Evolutionary conservation across 257 asterid genomes (phyloP), one percentile per base, ranked within the genome.

Genomic region (Solanum piurae): DNA sequence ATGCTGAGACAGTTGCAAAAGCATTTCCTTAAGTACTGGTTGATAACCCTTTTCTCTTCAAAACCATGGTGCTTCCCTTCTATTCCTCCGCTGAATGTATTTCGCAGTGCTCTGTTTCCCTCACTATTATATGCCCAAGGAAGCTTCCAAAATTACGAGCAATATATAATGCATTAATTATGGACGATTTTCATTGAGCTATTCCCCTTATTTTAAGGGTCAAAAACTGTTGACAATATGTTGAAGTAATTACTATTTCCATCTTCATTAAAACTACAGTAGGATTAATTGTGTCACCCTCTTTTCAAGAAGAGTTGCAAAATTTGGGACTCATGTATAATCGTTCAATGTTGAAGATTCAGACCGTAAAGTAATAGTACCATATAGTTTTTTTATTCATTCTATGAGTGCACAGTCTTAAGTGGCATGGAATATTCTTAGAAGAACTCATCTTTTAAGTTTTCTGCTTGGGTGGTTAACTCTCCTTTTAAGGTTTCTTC

Each of bases 91-190:
- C 73, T 34, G 60, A 68, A 58, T 5, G 9, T 34, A 80, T 58
- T 46, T 33, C 46, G 95, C 99, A 97, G 99, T 89, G 90, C 90
- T 92, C 93, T 86, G 88, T 95, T 90, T 97, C 98, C 88, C 92
- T 97, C 76, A 95, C 99, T 40, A 94, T 97, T 85, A 89, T 97
- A 87, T 97, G 98, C 91, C 99, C 99, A 12, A 97, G 93, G 94
- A 95, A 95, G 92, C 96, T 97, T 89, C 95, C 98, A 16, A 95
- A 95, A 91, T 93, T 97, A 79, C 92, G 89, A 88, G 95, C 92
- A 82, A 95, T 97, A 89, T 97, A 93, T 89, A 92, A 91, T 86
- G 96, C 97, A 94, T 98, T 95, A 93, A 87, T 88, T 62, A 86
- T 89, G 29, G 62, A 71, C 64, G 37, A 55, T 37, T 55, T 86